Base-by-base conservation (phyloP, 495 filamentous ascomycete species). In the Oleoguttula mirabilis region DNA sequence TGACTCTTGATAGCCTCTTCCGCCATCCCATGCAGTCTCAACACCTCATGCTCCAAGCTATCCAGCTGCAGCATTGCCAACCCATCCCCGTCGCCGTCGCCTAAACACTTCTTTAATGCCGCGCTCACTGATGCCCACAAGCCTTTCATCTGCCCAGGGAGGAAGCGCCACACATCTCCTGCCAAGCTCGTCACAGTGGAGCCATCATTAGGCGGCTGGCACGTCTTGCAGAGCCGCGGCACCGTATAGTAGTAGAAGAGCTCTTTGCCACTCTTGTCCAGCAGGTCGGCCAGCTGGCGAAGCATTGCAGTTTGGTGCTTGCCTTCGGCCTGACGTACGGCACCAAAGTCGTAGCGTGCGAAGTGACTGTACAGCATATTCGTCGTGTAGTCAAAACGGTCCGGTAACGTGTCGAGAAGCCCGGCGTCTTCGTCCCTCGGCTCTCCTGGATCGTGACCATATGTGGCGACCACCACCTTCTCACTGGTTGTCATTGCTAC, bases 351-450 rank as follows among this genome's bases (percentile, higher is more conserved):
- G 37, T 35, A 41, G 20, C 17, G 16, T 5, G 44, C 44, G 30
- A 47, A 34, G 37, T 47, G 36, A 19, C 37, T 28, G 38, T 47
- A 41, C 4, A 47, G 24, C 10, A 27, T 47, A 2, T 16, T 49
- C 11, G 36, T 36, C 3, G 28, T 7, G 12, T 8, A 21, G 2
- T 32, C n/a, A 28, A 34, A 47, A 37, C 15, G 44, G n/a, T 32
- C 24, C 8, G 44, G 44, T 14, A 47, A 14, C 16, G 37, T 41
- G 15, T 41, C 38, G 23, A 47, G 44, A 11, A 44, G 31, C 12
- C 17, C 31, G 8, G 3, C n/a, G n/a, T n/a, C n/a, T n/a, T n/a
- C n/a, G n/a, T n/a, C n/a, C n/a, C n/a, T n/a, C n/a, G n/a, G n/a
- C n/a, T n/a, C n/a, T n/a, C n/a, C n/a, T n/a, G n/a, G n/a, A n/a